A percentile compares a stretch with the other conserved stretches of the same genome.
These are phyloP conservation scores for Echites panduratus DNA, from an alignment of 257 asterid species.

Conservation along the genomic window DNA sequence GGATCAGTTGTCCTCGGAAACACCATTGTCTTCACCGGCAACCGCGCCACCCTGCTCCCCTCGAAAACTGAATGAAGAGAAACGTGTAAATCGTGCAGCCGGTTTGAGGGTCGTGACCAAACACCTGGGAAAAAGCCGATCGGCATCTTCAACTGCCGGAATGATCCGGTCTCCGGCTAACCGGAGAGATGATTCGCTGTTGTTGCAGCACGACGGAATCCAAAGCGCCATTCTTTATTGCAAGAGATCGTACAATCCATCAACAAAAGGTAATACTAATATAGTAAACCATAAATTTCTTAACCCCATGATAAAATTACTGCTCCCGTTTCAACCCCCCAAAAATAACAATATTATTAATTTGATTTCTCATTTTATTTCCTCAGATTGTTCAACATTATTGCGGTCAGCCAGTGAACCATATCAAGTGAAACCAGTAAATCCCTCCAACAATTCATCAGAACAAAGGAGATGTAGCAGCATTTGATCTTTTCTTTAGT, in stretches of 20 bases:
- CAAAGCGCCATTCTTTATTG: constrained; percentile 81
- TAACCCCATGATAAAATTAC: background rate
- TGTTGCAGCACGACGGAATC: constrained; percentile 63
- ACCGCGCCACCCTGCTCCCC: constrained; percentile 33
- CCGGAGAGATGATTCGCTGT: constrained; percentile 59
- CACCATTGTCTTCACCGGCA: constrained; percentile 47
- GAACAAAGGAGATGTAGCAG: constrained; percentile 15
- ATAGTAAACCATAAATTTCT: background rate
- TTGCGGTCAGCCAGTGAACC: constrained; percentile 11
- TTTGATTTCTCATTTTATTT: background rate
- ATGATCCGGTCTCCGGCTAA: constrained; percentile 23
- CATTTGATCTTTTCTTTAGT: background rate
- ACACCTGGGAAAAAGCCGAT: constrained; percentile 60
- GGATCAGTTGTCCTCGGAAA: constrained; percentile 21
- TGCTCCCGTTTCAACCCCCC: background rate
- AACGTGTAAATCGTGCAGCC: constrained; percentile 32
- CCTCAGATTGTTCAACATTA: constrained; percentile 12
- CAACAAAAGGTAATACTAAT: constrained; percentile 34
- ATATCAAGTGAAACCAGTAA: constrained; percentile 1
- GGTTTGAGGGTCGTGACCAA: constrained; percentile 42
- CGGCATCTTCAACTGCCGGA: constrained; percentile 43
- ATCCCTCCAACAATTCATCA: background rate
- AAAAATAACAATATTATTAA: background rate
- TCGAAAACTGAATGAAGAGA: constrained; percentile 34
- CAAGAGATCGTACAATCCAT: constrained; percentile 60